Conservation (phyloP, 2,329 filamentous ascomycete genomes). For the Colletotrichum phormii region DNA sequence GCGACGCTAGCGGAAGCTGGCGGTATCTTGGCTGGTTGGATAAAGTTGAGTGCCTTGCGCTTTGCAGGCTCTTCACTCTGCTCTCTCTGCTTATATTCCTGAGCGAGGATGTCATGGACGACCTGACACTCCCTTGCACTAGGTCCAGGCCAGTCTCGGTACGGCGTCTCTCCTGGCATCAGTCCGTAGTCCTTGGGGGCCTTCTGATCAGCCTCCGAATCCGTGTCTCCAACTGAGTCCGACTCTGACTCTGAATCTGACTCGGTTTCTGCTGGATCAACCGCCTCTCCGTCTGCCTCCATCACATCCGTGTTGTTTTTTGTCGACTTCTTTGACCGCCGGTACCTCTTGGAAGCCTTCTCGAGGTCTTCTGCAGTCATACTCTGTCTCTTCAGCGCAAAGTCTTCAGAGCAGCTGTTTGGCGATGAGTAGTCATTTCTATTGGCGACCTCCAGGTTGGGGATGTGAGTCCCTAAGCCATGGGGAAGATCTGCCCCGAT, state of each 20-base stretch:
- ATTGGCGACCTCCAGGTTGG: not conserved
- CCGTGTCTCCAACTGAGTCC: not conserved
- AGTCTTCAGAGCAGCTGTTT: not conserved
- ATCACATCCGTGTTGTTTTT: not conserved
- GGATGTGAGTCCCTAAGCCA: not conserved
- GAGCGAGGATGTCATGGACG: slow-evolving; percentile 73
- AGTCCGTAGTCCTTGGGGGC: slow-evolving; percentile 58
- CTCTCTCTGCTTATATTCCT: slow-evolving; percentile 58
- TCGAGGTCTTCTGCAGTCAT: not conserved
- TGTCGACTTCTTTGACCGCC: not conserved
- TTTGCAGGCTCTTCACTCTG: not conserved
- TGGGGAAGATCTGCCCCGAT: not conserved
- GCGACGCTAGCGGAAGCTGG: slow-evolving; percentile 77
- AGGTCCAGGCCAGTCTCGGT: slow-evolving; percentile 73
- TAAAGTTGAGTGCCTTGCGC: slow-evolving; percentile 49
- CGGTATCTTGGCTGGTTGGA: slow-evolving; percentile 74
- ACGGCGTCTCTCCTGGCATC: slow-evolving; percentile 71
- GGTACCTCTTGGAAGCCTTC: not conserved
- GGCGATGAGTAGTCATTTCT: not conserved
- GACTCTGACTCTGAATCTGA: not conserved
- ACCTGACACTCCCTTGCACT: slow-evolving; percentile 76
- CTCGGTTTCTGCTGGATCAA: not conserved
- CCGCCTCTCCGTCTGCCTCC: not conserved
- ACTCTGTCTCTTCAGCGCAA: not conserved
- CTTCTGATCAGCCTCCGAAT: slow-evolving; percentile 35